A percentile compares a stretch with the other conserved stretches of the same genome.
Evolutionary conservation across 768 basidiomycete genomes (phyloP).

Genomic region (Naganishia kalamii): DNA sequence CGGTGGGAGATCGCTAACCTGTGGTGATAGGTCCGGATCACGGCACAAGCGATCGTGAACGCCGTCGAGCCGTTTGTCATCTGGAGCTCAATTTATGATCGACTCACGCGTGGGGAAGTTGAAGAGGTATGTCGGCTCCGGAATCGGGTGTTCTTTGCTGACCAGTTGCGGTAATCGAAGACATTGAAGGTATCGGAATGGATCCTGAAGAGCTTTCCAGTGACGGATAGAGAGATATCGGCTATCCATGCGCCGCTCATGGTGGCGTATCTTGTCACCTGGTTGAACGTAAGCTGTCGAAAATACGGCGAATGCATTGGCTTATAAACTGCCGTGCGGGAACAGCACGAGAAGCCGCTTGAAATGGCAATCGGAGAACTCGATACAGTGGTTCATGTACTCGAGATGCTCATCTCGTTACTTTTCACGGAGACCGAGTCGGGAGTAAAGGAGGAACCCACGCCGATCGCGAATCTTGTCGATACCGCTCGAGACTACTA

Average conservation of each 20-base stretch:
- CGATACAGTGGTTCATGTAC: background rate
- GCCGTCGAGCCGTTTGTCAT: slow-evolving; percentile 67
- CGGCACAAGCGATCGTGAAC: slow-evolving; percentile 82
- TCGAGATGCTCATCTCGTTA: background rate
- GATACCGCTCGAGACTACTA: background rate
- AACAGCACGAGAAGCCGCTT: background rate
- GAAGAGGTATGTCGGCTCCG: background rate
- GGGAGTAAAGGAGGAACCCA: background rate
- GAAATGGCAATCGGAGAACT: background rate
- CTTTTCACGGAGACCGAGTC: background rate
- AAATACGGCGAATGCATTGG: too few relatives aligned
- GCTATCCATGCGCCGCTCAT: background rate
- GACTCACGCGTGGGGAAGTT: slow-evolving; percentile 25
- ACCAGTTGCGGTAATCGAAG: background rate
- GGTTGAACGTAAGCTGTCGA: background rate
- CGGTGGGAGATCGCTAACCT: background rate
- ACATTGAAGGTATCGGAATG: background rate
- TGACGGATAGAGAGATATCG: background rate
- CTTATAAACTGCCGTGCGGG: too few relatives aligned
- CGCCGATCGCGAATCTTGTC: background rate
- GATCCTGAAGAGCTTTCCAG: background rate
- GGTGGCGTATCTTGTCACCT: background rate
- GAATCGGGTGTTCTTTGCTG: background rate
- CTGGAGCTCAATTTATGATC: slow-evolving; percentile 68
- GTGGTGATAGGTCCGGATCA: slow-evolving; percentile 55